Base-by-base conservation (phyloP, 495 filamentous ascomycete genomes). In the Apiosordaria backusii region DNA sequence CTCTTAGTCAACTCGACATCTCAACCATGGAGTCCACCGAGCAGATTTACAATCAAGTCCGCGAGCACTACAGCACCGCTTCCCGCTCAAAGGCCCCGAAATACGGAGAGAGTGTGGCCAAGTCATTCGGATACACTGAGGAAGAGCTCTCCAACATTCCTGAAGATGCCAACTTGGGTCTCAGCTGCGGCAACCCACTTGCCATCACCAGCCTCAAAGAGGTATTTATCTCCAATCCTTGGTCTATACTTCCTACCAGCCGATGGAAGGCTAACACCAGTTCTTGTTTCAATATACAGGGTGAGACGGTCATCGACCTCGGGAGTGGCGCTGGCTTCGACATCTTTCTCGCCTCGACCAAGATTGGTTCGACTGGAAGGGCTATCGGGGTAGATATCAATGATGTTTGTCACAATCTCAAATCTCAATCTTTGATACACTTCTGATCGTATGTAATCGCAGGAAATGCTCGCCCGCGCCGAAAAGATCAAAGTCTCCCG, bases 351-450 rank as follows among this genome's bases (percentile, higher is more conserved):
- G 87, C 87, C 22, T 79, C 85, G 4, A 72, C 75, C 57, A 85
- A 83, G 64, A 82, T 90, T 15, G 88, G 88, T 0, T 57, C 67
- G 0, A 74, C 69, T 2, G 88, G 88, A 4, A 75, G 74, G 9
- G 85, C 80, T 1, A 86, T 89, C 61, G 89, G 88, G 18, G 75
- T 90, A 22, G 89, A 91, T 73, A 90, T 90, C 84, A 90, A 82
- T 67, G 78, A 87, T 70, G 86, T 85, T 68, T 25, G 53, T 10
- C 7, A 53, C 16, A 15, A n/a, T 40, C 23, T 54, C 2, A 45
- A 9, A 7, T 45, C 16, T 29, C 27, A 3, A 29, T 15, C 35
- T 2, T 45, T 1, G 10, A 45, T 24, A 55, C 19, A 0, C 57
- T 25, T 6, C 13, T 60, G 1, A 54, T 9, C 26, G 18, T 21